Evolutionary conservation across 2,329 filamentous ascomycete genomes (phyloP), one percentile per base, ranked within the genome.

Genomic region (Diatrype stigma): DNA sequence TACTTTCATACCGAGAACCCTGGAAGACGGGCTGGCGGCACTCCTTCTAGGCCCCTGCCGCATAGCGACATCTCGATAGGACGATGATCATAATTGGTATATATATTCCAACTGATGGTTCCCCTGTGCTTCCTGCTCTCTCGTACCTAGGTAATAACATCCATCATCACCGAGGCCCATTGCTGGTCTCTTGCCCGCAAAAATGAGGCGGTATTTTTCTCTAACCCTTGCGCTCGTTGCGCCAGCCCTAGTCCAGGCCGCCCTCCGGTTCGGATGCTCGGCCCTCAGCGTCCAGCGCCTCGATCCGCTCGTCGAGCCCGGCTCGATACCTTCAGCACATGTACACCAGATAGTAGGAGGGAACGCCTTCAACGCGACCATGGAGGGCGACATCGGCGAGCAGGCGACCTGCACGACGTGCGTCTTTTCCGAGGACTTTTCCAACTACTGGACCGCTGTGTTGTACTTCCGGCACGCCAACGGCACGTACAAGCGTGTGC

Each of bases 401-500:
- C 55, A 57, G 40, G 65, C 62, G 7, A 67, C 61, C 30, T 69
- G 66, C 62, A 69, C 66, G 28, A 66, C 64, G 5, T 69, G 67
- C 55, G 63, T 55, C 28, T 67, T 66, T 56, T 57, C 60, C 2
- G 65, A 68, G 52, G 65, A 69, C 53, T 63, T 58, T 49, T 57
- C 54, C 37, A 62, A 62, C 52, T 62, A 62, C 57, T 62, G 60
- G 60, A 62, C 60, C n/a, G 59, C 58, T 32, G 60, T 62, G 8
- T 23, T 64, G 40, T 64, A 63, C 53, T 64, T 64, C 54, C 62
- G 63, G 50, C 60, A 61, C 37, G 57, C 57, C 37, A 64, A 64
- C 44, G 62, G 62, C 14, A 64, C 62, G 3, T 64, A 58, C 57
- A 63, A 64, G 51, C 60, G 62, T 22, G 62, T 64, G 10, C 56